A percentile compares a stretch with the other conserved stretches of the same genome.
These are phyloP conservation scores for Poronia punctata DNA, from an alignment of 495 filamentous ascomycete genomes.

Conservation along the genomic window DNA sequence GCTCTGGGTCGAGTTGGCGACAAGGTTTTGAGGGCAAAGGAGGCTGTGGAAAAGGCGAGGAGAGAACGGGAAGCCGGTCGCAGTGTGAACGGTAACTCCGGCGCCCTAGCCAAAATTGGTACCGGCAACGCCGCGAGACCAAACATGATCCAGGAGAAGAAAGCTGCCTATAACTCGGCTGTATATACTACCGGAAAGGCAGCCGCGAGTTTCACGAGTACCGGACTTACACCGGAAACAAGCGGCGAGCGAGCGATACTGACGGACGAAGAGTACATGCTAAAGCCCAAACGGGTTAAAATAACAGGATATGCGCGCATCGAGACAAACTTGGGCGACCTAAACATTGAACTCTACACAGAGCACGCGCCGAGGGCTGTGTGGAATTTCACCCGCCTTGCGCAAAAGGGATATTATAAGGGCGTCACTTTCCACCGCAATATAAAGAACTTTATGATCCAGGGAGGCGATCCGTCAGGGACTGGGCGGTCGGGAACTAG, in stretches of 20 bases:
- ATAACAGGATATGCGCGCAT: conserved; percentile 84
- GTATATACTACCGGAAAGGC: conserved; percentile 85
- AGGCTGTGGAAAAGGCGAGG: conserved; percentile 80
- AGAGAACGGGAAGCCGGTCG: conserved; percentile 39
- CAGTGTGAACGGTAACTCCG: conserved; percentile 42
- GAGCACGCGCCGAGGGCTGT: conserved; percentile 88
- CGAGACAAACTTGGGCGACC: conserved; percentile 69
- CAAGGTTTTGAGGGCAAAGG: conserved; percentile 87
- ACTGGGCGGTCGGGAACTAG: conserved; percentile 82
- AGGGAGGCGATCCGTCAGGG: conserved; percentile 90
- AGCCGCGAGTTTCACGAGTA: conserved; percentile 91
- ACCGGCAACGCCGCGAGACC: conserved; percentile 20
- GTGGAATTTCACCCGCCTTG: conserved; percentile 90
- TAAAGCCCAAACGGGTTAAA: conserved; percentile 81
- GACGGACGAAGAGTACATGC: conserved; percentile 91
- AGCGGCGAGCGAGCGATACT: conserved; percentile 75
- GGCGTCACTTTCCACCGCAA: conserved; percentile 81
- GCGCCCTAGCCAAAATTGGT: conserved; percentile 38
- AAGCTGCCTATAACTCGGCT: conserved; percentile 73
- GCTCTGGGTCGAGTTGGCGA: conserved; percentile 71
- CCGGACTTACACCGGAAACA: conserved; percentile 87
- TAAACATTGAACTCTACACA: conserved; percentile 86
- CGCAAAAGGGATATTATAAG: conserved; percentile 85
- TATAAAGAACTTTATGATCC: conserved; percentile 95
- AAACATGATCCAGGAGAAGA: conserved; percentile 41